Evolutionary conservation across 345 rosid genomes (phyloP).

Genomic region (Anacardium occidentale): DNA sequence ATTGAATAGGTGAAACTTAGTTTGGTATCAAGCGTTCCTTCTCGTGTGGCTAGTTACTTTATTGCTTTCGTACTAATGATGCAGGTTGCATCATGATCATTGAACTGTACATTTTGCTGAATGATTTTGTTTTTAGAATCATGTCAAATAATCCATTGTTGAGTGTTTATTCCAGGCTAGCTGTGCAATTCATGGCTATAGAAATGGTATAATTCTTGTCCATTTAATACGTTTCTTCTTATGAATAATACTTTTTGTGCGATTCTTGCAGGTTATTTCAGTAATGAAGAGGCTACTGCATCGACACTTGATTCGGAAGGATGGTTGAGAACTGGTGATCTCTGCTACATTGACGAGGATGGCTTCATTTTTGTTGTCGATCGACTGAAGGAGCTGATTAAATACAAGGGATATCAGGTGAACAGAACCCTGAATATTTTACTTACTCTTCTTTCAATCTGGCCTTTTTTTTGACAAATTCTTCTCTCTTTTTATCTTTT

Average conservation of each 20-base stretch:
- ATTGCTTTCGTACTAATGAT: no score
- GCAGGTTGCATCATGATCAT: no score
- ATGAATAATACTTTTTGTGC: neutral
- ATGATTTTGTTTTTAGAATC: no score
- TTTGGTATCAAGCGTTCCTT: no score
- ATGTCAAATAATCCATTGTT: neutral
- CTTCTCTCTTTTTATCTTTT: neutral
- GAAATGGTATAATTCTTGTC: no score
- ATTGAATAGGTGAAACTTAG: no score
- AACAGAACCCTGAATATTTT: neutral
- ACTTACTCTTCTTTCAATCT: neutral
- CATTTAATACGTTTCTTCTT: neutral
- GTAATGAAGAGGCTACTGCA: slow-evolving; percentile 72
- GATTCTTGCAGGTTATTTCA: slow-evolving; percentile 60
- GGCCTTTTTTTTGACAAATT: neutral
- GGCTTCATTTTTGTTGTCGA: slow-evolving; percentile 86
- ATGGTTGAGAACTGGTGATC: slow-evolving; percentile 96
- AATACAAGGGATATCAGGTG: slow-evolving; percentile 96
- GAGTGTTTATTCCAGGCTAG: neutral
- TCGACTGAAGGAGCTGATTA: slow-evolving; percentile 87
- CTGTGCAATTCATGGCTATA: neutral
- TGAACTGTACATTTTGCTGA: no score
- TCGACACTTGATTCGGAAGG: slow-evolving; percentile 76
- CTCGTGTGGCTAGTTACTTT: no score
- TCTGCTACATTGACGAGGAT: slow-evolving; percentile 80